These are phyloP conservation scores for Huntiella bhutanensis DNA, from an alignment of 2,329 filamentous ascomycete genomes.

Conservation along the genomic window DNA sequence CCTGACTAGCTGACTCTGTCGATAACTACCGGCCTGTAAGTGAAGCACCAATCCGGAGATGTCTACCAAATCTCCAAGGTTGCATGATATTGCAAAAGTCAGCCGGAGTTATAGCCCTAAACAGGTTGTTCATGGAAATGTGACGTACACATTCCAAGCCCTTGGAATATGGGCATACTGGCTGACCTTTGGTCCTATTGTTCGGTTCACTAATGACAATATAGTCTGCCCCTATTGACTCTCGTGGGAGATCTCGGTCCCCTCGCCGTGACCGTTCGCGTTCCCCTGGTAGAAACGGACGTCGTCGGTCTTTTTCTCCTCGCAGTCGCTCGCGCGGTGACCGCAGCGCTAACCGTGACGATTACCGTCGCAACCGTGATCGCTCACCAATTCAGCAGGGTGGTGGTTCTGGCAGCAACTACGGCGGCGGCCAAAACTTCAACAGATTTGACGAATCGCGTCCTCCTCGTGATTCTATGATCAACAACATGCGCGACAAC, in stretches of 20 bases:
- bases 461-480: slow-evolving; percentile 81
- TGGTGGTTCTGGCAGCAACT: slow-evolving; percentile 46
- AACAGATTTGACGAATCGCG: slow-evolving; percentile 72
- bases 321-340: slow-evolving; percentile 50
- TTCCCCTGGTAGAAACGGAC: slow-evolving; percentile 52
- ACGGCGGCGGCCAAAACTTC: slow-evolving; percentile 40
- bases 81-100: not conserved
- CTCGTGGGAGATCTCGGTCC: slow-evolving; percentile 63
- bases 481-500: slow-evolving; percentile 79
- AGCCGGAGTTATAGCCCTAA: too few relatives aligned
- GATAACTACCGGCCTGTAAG: slow-evolving; percentile 43
- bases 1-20: slow-evolving; percentile 33
- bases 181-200: not conserved
- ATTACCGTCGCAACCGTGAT: slow-evolving; percentile 54
- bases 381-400: slow-evolving; percentile 67
- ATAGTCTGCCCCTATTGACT: slow-evolving; percentile 14
- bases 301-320: slow-evolving; percentile 60
- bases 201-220: not conserved
- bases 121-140: too few relatives aligned
- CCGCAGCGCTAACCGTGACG: slow-evolving; percentile 46
- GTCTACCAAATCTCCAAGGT: not conserved
- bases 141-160: not conserved
- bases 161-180: not conserved
- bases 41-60: slow-evolving; percentile 12
- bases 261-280: slow-evolving; percentile 65